Evolutionary conservation across 805 yeast genomes (phyloP), one percentile per base, ranked within the genome.

Genomic region (Wickerhamomyces rabaulensis): DNA sequence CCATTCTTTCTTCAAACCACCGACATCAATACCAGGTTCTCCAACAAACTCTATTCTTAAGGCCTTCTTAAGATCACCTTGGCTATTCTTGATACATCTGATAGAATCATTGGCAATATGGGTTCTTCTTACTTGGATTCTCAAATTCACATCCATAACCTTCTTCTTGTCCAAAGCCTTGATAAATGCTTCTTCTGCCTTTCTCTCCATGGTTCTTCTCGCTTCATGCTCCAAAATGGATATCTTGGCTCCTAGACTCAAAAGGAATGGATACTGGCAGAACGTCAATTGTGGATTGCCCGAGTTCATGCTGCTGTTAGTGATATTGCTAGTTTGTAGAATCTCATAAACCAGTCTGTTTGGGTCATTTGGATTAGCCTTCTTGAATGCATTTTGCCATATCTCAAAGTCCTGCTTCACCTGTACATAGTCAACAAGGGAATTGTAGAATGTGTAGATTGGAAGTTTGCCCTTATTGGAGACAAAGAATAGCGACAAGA

Each of bases 1-100:
- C 99, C 99, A 92, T 59, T 92, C 99, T 59, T 90, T 91, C 56
- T 84, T 80, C 48, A 92, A 72, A 0, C 99, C 99, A 2, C 99
- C 98, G 1, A 90, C 97, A 68, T 92, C 99, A 20, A 92, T 78
- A 0, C 98, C 99, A 0, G 91, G 95, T 60, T 92, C 99, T 49
- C 82, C 82, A 4, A 84, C 68, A 62, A 94, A 92, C 56, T 87
- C 91, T 9, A 94, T 84, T 51, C 80, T 75, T 26, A 92, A 65
- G 2, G 88, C 77, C 58, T 91, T 90, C 55, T 84, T 80, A 48
- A 90, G 70, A 57, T 87, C 87, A 10, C 63, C 62, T 38, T 70
- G 73, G 55, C 79, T 79, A 3, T 71, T 64, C 54, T 80, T 76
- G 31, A 85, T 78, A 27, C 79, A 73, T 8, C 78, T 67, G 39